phyloP scores from a whole-genome alignment of 106 monocot genomes.

The Cymbidium sinense region DNA sequence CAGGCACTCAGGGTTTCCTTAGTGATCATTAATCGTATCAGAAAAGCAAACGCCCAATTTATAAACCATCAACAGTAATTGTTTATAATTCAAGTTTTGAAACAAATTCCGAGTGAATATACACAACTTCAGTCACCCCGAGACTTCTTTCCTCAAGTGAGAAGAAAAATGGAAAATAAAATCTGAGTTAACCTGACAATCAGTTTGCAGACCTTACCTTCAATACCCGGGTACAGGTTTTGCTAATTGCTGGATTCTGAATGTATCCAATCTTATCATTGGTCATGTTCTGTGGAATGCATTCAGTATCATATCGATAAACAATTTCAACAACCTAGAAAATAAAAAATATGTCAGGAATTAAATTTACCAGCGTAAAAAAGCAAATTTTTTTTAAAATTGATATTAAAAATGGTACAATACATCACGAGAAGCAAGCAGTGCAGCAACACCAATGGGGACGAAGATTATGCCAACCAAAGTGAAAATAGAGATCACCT shows the following conservation, averaged over 20 bases:
- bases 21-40: neutral
- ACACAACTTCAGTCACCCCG: neutral
- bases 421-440: slow-evolving; percentile 69
- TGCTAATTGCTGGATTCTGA: slow-evolving; percentile 31
- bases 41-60: neutral
- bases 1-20: neutral
- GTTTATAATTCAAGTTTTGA: neutral
- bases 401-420: neutral
- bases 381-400: neutral
- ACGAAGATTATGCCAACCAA: slow-evolving; percentile 68
- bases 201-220: slow-evolving; percentile 27
- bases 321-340: slow-evolving; percentile 84
- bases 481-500: slow-evolving; percentile 72
- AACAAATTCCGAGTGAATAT: neutral
- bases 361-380: neutral
- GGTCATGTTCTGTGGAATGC: slow-evolving; percentile 35
- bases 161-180: neutral
- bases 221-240: slow-evolving; percentile 48
- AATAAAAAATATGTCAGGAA: neutral
- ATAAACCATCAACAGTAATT: neutral
- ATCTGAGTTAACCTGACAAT: neutral
- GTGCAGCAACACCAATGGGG: slow-evolving; percentile 64
- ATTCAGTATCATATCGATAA: slow-evolving; percentile 56
- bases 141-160: neutral
- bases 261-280: slow-evolving; percentile 49